Evolutionary conservation across 495 filamentous ascomycete genomes (phyloP), one percentile per base, ranked within the genome.

Genomic region (Aspergillus ellipticus): DNA sequence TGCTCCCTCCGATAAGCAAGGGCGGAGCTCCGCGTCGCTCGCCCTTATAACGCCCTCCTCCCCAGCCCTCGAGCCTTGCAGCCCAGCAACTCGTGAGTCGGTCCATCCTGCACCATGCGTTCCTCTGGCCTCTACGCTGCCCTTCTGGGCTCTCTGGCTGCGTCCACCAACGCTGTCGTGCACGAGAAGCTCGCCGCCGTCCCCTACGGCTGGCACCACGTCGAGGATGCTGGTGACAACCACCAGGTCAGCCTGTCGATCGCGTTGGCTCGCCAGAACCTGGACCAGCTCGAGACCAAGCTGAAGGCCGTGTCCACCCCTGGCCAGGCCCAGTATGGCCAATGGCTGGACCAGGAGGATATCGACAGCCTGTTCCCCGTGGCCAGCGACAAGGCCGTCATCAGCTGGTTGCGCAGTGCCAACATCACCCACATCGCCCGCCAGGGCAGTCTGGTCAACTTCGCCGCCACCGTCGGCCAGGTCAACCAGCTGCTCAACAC

Each of bases 241-340:
- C 22, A 53, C 39, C n/a, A 24, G 24, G 68, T 77, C 28, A 62
- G 60, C 26, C 59, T 82, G 41, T 66, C 68, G 11, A 71, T 81
- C 57, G 75, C 69, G 24, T 63, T 80, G 31, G 60, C 51, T 15
- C 74, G 77, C 61, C 70, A 81, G 57, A 82, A 78, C 42, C 59
- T 80, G 13, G 77, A 73, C 20, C 76, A 81, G 51, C 64, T 86
- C 8, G 78, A 84, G 67, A 71, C 74, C 33, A 77, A 74, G 41
- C 66, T 85, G 51, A 65, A 76, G 17, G 74, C 79, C 41, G 69
- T 86, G 16, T 83, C 83, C 1, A 83, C 82, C 8, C 83, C 83
- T 2, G 77, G 77, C 11, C 62, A 76, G 8, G 2, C 45, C 45
- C 45, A 48, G 24, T 86, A 86, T 54, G 82, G 83, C 16, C 66